Conservation (phyloP, 169 alveolate genomes). For the Plasmodium reichenowi region DNA sequence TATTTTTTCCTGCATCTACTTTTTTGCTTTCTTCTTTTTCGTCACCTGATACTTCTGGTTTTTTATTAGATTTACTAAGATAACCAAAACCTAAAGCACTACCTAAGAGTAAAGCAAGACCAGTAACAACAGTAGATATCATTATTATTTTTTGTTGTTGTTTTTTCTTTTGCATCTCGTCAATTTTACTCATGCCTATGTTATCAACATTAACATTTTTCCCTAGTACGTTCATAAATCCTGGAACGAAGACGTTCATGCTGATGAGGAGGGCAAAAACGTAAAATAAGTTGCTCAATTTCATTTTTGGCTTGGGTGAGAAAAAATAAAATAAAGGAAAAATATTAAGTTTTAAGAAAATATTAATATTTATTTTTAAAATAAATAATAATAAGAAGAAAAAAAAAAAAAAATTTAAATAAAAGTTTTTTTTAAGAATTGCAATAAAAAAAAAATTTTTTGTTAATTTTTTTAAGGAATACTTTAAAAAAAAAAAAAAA, state of each 20-base stretch:
- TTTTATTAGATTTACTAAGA: too few relatives aligned
- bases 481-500: too few relatives aligned
- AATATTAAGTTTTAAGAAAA: too few relatives aligned
- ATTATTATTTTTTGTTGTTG: conserved; percentile 9
- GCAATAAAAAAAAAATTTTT: too few relatives aligned
- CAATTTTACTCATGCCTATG: conserved; percentile 9
- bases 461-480: too few relatives aligned
- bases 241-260: conserved; percentile 33
- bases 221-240: conserved; percentile 8
- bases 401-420: too few relatives aligned
- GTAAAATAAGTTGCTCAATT: conserved; percentile 19
- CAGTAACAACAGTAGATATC: conserved; percentile 21
- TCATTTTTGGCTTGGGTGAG: not conserved
- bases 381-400: too few relatives aligned
- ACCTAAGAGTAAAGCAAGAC: conserved; percentile 35
- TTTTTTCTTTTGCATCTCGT: conserved; percentile 10
- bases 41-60: not conserved
- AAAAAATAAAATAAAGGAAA: too few relatives aligned
- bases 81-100: conserved; percentile 11
- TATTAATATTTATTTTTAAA: too few relatives aligned
- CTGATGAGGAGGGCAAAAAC: conserved; percentile 31
- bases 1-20: not conserved
- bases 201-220: not conserved
- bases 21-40: not conserved
- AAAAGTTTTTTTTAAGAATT: too few relatives aligned